Evolutionary conservation across 148 eudicot genomes (phyloP), one percentile per base, ranked within the genome.

Genomic region (Mesembryanthemum crystallinum): DNA sequence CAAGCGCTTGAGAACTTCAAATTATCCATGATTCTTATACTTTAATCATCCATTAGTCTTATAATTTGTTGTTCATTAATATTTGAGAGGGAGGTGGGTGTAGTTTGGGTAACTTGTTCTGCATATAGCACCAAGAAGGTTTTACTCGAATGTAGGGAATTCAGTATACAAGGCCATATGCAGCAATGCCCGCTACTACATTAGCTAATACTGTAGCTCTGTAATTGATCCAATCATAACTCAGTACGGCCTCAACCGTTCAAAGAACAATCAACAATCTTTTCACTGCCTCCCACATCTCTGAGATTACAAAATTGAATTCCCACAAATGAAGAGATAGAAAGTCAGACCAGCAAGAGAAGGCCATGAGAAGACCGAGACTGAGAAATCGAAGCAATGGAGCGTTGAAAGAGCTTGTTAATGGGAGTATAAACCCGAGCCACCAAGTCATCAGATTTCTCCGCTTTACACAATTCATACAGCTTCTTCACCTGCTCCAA

Each of bases 371-470:
- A 91, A 18, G 89, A 67, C 35, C 78, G 85, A 69, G 96, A 86
- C 33, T 90, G 92, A 24, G 92, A 77, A 81, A 89, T 83, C 8
- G 99, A 88, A 80, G 99, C 84, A 25, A 91, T 82, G 8, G 88
- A 82, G 28, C 96, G 99, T 57, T 95, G 96, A 69, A 95, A 92
- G 8, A 95, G 89, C 79, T 88, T 86, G 78, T 83, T 95, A 5
- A 95, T 84, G 51, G 88, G 84, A 2, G 99, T 92, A 83, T 90
- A 95, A 88, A 92, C 89, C 88, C 99, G 86, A 71, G 97, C 93
- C n/a, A 89, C 86, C 81, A 95, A 88, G 77, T 95, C 92, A 66
- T 92, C 97, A 8, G 97, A 95, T 32, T 91, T 88, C 78, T 95
- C 97, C 52, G 67, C 81, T 84, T 87, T 89, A 75, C 97, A 95